phyloP scores from a whole-genome alignment of 192 early-diverging fungal species.

The Podila minutissima region DNA sequence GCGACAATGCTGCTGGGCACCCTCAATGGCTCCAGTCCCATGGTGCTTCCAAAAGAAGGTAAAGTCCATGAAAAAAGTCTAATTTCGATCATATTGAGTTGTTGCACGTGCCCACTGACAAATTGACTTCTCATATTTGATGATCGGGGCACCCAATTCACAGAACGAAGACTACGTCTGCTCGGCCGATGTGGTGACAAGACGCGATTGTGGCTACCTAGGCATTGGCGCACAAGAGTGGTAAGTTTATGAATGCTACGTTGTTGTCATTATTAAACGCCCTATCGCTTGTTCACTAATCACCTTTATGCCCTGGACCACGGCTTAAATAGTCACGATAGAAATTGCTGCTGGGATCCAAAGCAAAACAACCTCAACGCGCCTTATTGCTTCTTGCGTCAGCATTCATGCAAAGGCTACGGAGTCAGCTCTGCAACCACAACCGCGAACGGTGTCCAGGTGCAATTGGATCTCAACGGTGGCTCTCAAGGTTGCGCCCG shows the following conservation, averaged over 20 bases:
- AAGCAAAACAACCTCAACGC: constrained; percentile 23
- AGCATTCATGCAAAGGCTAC: constrained; percentile 39
- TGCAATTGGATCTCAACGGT: constrained; percentile 12
- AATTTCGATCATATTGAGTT: neutral
- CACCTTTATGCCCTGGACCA: neutral
- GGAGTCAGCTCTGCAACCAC: constrained; percentile 10
- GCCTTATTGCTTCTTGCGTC: constrained; percentile 42
- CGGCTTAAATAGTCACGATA: constrained; percentile 1
- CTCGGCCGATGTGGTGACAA: constrained; percentile 15
- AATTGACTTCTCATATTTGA: neutral
- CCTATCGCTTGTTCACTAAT: neutral
- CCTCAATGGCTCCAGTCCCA: constrained; percentile 21
- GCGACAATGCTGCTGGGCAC: constrained; percentile 44
- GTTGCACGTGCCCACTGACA: neutral
- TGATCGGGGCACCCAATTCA: neutral
- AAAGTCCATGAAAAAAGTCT: neutral
- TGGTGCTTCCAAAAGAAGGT: constrained; percentile 52
- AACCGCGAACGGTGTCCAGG: constrained; percentile 1
- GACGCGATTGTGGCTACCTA: constrained; percentile 39
- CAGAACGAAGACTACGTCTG: constrained; percentile 36
- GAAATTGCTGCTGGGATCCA: constrained; percentile 45
- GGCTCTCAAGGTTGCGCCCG: constrained; percentile 9
- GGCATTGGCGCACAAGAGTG: constrained; percentile 18
- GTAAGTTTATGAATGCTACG: too few species aligned
- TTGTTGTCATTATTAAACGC: neutral